Evolutionary conservation across 257 asterid species (phyloP), one percentile per base, ranked within the genome.

Genomic region (Solanum virginianum): DNA sequence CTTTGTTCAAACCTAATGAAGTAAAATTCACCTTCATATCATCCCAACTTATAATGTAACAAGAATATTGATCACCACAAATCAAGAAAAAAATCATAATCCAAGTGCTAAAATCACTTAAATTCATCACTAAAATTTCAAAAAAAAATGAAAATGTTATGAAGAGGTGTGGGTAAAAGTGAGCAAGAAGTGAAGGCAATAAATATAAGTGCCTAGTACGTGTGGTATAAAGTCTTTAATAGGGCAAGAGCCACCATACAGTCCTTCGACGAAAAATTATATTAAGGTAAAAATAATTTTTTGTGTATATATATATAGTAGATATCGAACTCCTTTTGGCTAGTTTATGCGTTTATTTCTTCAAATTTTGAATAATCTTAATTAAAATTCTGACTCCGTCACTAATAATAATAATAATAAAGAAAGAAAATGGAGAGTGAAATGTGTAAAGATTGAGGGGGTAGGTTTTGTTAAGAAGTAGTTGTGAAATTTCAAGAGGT

Each of bases 31-130:
- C 60, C 24, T 70, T 90, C 90, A 94, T 83, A 55, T 95, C 99
- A 71, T 84, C 86, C 99, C 98, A 93, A 18, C 94, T 92, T 20
- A 79, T 92, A 26, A 49, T 51, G 47, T 79, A 79, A 79, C 16
- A 70, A 10, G 62, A 75, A 74, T 77, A 24, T 51, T 53, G 82
- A 79, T 79, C 82, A 53, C 10, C 65, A 79, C 47, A 51, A 53
- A 79, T 8, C 82, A 79, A 53, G 65, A 79, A 9, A 10, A 51
- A 9, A 53, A 79, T 53, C 65, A 10, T 47, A 26, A 79, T 5
- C 26, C 43, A 79, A 26, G 7, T 16, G 82, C 45, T 53, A 53
- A 53, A 79, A 53, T 53, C 63, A 53, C 49, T 79, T 16, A 79
- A 53, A 79, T 53, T 79, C 82, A 79, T 79, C 47, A 9, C 53